Evolutionary conservation across 345 rosid genomes (phyloP), one percentile per base, ranked within the genome.

Genomic region (Citrus sp.): DNA sequence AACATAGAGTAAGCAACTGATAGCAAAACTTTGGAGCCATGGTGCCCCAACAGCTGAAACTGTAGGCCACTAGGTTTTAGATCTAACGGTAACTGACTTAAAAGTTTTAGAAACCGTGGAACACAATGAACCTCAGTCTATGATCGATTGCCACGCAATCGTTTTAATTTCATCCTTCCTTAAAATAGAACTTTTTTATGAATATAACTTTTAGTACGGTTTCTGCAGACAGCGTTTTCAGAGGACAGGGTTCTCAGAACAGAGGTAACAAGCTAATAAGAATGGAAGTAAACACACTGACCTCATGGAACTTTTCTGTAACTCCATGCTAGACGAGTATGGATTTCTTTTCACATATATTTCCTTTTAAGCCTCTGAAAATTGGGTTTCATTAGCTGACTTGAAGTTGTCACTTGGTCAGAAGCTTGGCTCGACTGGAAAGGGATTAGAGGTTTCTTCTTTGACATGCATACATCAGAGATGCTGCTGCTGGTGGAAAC

Each of bases 321-420:
- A 67, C 64, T 21, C 32, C 79, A 65, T 71, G 64, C 27, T 59
- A 46, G 19, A 28, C 38, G 1, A 30, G 59, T 5, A 21, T 32
- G 7, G 3, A 67, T 59, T 67, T 74, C 14, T 13, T 70, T 67
- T 88, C 79, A 87, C 73, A 62, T 86, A 65, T 66, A 82, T 80
- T 89, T 90, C 84, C 93, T 82, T 84, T 92, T 91, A 68, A 82
- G 85, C 87, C 90, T 90, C 83, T 87, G 93, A 79, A 92, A 92
- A 74, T 68, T 88, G 68, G 98, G 97, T 85, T 89, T 92, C 83
- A 92, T 89, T 59, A 90, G 86, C 88, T 89, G 91, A 86, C 89
- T 94, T 55, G 94, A 82, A 51, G 88, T 82, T 56, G 73, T 24
- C 70, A 46, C 72, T 70, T 84, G 90, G 7, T 85, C 85, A 7